Evolutionary conservation across 257 asterid genomes (phyloP).

Genomic region (Perilla frutescens): DNA sequence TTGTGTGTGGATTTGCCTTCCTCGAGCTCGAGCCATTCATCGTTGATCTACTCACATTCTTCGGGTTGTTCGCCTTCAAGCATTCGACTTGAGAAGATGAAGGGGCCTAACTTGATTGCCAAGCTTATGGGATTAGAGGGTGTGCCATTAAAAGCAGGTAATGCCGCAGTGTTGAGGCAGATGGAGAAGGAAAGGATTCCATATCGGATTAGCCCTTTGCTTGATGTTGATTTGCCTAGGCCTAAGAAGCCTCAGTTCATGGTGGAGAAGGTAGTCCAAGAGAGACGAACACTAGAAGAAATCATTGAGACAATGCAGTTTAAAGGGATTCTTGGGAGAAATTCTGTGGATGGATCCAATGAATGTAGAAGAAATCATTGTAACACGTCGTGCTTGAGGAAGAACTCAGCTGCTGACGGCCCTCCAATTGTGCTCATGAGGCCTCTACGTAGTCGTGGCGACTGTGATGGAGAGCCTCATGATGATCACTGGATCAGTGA

Average conservation of each 20-base stretch:
- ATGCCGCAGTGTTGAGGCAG: constrained; percentile 15
- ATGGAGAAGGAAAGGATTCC: constrained; percentile 39
- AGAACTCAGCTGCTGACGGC: constrained; percentile 35
- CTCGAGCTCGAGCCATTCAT: constrained; percentile 63
- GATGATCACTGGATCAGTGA: constrained; percentile 26
- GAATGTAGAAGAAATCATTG: constrained; percentile 10
- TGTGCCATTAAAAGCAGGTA: constrained; percentile 36
- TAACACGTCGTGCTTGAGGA: constrained; percentile 37
- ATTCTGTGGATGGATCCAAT: constrained; percentile 34
- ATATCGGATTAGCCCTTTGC: constrained; percentile 39
- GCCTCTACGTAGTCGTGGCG: constrained; percentile 45
- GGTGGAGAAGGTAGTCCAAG: constrained; percentile 47
- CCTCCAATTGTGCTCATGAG: constrained; percentile 68
- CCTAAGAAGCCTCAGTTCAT: constrained; percentile 47
- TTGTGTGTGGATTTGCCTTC: constrained; percentile 48
- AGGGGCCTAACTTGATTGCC: constrained; percentile 65
- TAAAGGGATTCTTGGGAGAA: constrained; percentile 58
- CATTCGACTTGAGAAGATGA: constrained; percentile 45
- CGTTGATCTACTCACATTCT: constrained; percentile 46
- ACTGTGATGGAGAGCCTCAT: constrained; percentile 18
- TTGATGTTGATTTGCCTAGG: constrained; percentile 65
- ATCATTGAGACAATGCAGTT: constrained; percentile 60
- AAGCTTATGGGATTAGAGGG: constrained; percentile 84
- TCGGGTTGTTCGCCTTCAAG: constrained; percentile 45
- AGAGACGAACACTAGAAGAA: constrained; percentile 53